Evolutionary conservation across 306 rosid genomes (phyloP).

Genomic region (Casuarina cunninghamiana): DNA sequence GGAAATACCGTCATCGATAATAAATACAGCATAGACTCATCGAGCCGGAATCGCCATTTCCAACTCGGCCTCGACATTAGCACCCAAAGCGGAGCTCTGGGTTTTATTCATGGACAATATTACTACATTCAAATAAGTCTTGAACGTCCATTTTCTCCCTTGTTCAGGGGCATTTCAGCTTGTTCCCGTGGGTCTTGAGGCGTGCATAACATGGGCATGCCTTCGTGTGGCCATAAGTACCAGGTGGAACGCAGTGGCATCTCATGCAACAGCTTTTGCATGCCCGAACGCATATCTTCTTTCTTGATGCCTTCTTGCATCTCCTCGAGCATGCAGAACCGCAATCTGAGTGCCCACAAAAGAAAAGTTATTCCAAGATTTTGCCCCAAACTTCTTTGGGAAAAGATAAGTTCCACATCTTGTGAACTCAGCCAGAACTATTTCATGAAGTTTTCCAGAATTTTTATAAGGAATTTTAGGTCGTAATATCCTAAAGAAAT

Average conservation of each 20-base stretch:
- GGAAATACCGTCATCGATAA: background rate
- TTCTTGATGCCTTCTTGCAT: constrained; percentile 48
- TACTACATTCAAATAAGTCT: background rate
- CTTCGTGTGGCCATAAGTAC: constrained; percentile 50
- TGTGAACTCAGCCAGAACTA: no score
- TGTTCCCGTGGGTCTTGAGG: constrained; percentile 56
- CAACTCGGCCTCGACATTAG: background rate
- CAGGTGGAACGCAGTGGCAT: constrained; percentile 68
- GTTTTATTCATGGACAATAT: background rate
- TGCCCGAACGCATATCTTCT: constrained; percentile 52
- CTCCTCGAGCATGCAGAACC: constrained; percentile 40
- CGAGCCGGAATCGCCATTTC: background rate
- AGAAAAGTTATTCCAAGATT: no score
- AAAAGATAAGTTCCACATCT: no score
- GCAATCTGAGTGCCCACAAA: constrained; percentile 37
- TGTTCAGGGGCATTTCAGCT: constrained; percentile 59
- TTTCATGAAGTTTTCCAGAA: no score
- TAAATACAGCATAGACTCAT: background rate
- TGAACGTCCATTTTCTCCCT: background rate
- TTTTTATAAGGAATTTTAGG: no score
- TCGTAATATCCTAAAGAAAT: no score
- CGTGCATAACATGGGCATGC: constrained; percentile 62
- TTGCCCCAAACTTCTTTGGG: no score
- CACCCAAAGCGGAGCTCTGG: background rate
- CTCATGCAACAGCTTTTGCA: constrained; percentile 52